Evolutionary conservation across 805 yeast species (phyloP), one percentile per base, ranked within the genome.

Genomic region (Kurtzmaniella fragi): DNA sequence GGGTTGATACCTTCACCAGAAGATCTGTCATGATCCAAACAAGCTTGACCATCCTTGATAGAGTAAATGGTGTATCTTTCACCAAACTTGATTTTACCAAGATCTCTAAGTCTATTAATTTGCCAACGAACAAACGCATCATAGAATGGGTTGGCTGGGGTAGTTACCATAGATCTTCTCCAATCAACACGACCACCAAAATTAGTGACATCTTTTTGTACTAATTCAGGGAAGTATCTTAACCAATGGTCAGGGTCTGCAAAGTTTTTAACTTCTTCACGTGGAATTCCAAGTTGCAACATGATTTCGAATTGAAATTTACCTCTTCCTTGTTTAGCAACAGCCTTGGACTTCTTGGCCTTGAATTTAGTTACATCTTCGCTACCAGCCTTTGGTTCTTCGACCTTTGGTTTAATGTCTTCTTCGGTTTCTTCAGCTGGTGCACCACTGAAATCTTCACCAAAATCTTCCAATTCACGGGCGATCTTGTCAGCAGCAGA

Each of bases 11-110:
- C 98, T 71, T 93, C 99, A 61, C 99, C 99, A 36, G 91, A 78
- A 64, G 78, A 84, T 75, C 99, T 83, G 67, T 93, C 99, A 65
- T 93, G 99, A 66, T 93, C 99, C 91, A 93, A 90, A 75, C 99
- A 93, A 30, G 99, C 95, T 73, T 93, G 99, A 48, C 97, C 97
- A 67, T 93, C 99, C 69, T 86, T 91, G 60, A 89, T 95, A 31
- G 98, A 90, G 70, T 87, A 93, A 56, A 93, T 87, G 50, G 99
- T 93, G 73, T 89, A 87, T 70, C 99, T 83, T 72, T 91, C 95
- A 64, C 99, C 99, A 53, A 93, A 93, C 72, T 91, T 93, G 70
- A 93, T 89, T 69, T 88, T 91, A 47, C 91, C 95, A 42, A 75
- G 67, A 34, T 78, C 89, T 70, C 80, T 86, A 62, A 93, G 79